These are phyloP conservation scores for Phytophthora fragariae DNA, from an alignment of 352 stramenopile genomes.

Conservation along the genomic window DNA sequence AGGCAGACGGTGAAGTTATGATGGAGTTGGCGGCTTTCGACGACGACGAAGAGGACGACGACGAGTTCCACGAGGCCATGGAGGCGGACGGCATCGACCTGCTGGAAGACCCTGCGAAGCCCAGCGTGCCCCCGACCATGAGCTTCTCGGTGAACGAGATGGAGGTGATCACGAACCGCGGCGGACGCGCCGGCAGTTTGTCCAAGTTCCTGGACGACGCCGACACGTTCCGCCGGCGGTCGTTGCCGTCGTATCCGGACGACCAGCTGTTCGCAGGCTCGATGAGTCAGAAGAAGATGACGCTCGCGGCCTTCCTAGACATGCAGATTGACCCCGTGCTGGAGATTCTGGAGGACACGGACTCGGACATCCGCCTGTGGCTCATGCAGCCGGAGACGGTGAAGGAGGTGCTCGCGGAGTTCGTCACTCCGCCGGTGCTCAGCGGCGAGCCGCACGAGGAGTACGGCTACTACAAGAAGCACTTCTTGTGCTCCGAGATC, in stretches of 20 bases:
- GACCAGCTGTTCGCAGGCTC: slow-evolving; percentile 54
- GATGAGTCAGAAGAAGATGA: slow-evolving; percentile 75
- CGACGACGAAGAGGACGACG: slow-evolving; percentile 41
- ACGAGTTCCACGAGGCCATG: slow-evolving; percentile 60
- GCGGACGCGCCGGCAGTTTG: slow-evolving; percentile 67
- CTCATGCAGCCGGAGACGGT: slow-evolving; percentile 83
- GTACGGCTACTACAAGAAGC: slow-evolving; percentile 91
- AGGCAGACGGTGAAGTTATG: slow-evolving; percentile 12
- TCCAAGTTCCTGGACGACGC: slow-evolving; percentile 86
- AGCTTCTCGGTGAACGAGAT: slow-evolving; percentile 87
- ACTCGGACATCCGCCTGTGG: slow-evolving; percentile 88
- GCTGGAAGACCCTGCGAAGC: slow-evolving; percentile 36
- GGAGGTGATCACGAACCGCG: slow-evolving; percentile 84
- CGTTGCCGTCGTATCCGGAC: slow-evolving; percentile 78
- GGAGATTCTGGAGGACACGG: slow-evolving; percentile 85
- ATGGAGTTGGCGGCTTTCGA: slow-evolving; percentile 35
- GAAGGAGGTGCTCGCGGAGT: slow-evolving; percentile 79
- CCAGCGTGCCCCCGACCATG: slow-evolving; percentile 63
- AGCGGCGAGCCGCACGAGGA: slow-evolving; percentile 82
- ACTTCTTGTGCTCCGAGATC: slow-evolving; percentile 91
- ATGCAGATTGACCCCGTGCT: slow-evolving; percentile 89
- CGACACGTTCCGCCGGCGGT: slow-evolving; percentile 75
- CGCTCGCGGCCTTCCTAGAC: slow-evolving; percentile 68
- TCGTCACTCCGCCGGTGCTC: slow-evolving; percentile 82
- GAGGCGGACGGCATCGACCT: slow-evolving; percentile 41